Conservation (phyloP, 805 yeast species). For the Debaryomyces tyrocola region DNA sequence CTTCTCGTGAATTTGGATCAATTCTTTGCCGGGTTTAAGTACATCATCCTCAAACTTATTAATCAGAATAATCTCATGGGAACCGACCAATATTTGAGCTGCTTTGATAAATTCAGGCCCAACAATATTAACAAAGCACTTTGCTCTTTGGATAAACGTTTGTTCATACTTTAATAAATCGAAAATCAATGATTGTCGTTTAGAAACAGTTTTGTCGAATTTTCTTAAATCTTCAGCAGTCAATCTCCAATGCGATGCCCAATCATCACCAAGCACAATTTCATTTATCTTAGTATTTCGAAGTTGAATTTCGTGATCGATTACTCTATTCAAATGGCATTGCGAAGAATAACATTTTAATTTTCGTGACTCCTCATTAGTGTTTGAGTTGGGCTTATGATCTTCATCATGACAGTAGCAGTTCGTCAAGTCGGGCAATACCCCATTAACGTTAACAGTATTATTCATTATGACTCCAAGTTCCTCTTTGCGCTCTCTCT, state of each 20-base stretch:
- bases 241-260: constrained; percentile 69
- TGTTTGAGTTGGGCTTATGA: constrained; percentile 7
- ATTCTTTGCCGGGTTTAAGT: constrained; percentile 53
- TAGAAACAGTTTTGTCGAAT: constrained; percentile 53
- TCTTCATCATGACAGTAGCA: constrained; percentile 43
- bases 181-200: constrained; percentile 71
- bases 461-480: constrained; percentile 18
- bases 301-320: constrained; percentile 26
- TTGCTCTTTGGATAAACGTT: constrained; percentile 64
- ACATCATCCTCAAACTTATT: constrained; percentile 61
- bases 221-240: constrained; percentile 52
- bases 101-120: constrained; percentile 41
- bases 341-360: constrained; percentile 36
- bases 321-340: constrained; percentile 33
- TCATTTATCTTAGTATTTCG: constrained; percentile 24
- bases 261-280: constrained; percentile 45
- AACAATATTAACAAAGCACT: constrained; percentile 54
- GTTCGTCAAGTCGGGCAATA: constrained; percentile 42
- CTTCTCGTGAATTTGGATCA: constrained; percentile 56
- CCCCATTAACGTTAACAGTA: constrained; percentile 33
- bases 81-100: constrained; percentile 21
- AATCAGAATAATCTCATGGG: constrained; percentile 17
- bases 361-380: constrained; percentile 13
- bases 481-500: not conserved
- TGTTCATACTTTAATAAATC: constrained; percentile 74